phyloP scores from a whole-genome alignment of 768 basidiomycete genomes.

The Favolaschia claudopus region DNA sequence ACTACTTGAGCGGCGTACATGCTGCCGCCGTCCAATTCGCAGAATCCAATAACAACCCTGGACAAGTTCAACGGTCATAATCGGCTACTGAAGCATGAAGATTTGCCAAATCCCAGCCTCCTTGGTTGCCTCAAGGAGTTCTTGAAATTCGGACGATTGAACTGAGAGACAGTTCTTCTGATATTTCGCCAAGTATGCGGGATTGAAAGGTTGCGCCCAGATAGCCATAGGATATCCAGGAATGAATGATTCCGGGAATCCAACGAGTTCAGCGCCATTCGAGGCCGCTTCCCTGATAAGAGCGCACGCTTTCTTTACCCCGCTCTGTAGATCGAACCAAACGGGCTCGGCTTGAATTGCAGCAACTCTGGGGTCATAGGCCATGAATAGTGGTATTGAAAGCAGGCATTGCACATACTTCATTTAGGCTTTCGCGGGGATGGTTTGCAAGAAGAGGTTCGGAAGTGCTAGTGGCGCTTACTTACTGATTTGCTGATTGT shows the following conservation, averaged over 20 bases:
- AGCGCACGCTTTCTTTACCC: conserved; percentile 20
- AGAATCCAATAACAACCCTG: conserved; percentile 29
- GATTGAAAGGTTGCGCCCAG: conserved; percentile 23
- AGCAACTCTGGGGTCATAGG: conserved; percentile 25
- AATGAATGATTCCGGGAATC: conserved; percentile 32
- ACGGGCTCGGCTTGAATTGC: conserved; percentile 28
- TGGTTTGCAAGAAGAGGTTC: too few relatives aligned
- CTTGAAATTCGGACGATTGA: conserved; percentile 19
- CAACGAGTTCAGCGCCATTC: conserved; percentile 29
- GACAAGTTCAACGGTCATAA: not conserved
- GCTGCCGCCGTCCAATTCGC: conserved; percentile 21
- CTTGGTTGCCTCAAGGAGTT: conserved; percentile 16
- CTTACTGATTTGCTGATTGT: too few relatives aligned
- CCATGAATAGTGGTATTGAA: not conserved
- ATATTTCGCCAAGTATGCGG: conserved; percentile 21
- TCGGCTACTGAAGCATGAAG: too few relatives aligned
- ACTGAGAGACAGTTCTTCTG: conserved; percentile 21
- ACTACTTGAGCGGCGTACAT: conserved; percentile 28
- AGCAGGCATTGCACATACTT: not conserved
- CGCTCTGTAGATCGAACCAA: conserved; percentile 26
- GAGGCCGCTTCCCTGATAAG: conserved; percentile 26
- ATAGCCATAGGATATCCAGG: conserved; percentile 29
- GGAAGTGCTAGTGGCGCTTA: too few relatives aligned
- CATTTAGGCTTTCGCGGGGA: too few relatives aligned
- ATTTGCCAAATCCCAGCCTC: conserved; percentile 26